phyloP scores from a whole-genome alignment of 2,329 filamentous ascomycete species.

The Penicillium sp. region DNA sequence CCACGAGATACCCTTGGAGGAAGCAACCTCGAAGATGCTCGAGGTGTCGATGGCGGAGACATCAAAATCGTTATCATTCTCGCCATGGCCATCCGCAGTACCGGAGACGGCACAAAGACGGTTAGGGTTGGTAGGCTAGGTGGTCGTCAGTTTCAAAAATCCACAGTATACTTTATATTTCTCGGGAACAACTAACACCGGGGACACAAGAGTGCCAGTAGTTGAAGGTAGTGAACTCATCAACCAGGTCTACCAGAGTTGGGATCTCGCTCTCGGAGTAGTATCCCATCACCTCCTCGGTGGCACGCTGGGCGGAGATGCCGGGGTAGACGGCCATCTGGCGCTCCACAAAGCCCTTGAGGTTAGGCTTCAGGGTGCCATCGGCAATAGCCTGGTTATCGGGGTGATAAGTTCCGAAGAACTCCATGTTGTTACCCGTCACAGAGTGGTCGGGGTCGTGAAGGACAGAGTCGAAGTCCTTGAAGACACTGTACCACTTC shows the following conservation, averaged over 20 bases:
- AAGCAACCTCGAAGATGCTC: constrained; percentile 39
- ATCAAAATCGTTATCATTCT: constrained; percentile 27
- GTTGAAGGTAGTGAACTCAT: constrained; percentile 44
- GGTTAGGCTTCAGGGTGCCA: constrained; percentile 26
- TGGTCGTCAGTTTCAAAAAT: constrained; percentile 6
- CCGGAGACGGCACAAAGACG: constrained; percentile 30
- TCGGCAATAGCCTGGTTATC: constrained; percentile 35
- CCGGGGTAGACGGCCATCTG: constrained; percentile 33
- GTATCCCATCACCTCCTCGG: constrained; percentile 43
- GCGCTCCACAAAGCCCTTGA: constrained; percentile 39
- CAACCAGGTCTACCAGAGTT: constrained; percentile 37
- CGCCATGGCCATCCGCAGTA: constrained; percentile 28
- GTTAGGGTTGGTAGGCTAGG: constrained; percentile 45
- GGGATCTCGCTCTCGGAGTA: constrained; percentile 43
- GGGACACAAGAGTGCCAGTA: constrained; percentile 44
- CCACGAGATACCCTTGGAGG: constrained; percentile 30
- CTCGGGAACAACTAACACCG: constrained; percentile 30
- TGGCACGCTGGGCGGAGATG: constrained; percentile 27
- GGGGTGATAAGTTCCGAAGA: constrained; percentile 39
- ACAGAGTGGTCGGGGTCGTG: constrained; percentile 43
- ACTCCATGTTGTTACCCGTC: constrained; percentile 42
- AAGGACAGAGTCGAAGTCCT: constrained; percentile 40
- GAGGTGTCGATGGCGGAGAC: constrained; percentile 30
- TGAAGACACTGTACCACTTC: constrained; percentile 29
- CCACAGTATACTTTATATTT: not conserved